Evolutionary conservation across 2,329 filamentous ascomycete genomes (phyloP), one percentile per base, ranked within the genome.

Genomic region (Aspergillus fischeri): DNA sequence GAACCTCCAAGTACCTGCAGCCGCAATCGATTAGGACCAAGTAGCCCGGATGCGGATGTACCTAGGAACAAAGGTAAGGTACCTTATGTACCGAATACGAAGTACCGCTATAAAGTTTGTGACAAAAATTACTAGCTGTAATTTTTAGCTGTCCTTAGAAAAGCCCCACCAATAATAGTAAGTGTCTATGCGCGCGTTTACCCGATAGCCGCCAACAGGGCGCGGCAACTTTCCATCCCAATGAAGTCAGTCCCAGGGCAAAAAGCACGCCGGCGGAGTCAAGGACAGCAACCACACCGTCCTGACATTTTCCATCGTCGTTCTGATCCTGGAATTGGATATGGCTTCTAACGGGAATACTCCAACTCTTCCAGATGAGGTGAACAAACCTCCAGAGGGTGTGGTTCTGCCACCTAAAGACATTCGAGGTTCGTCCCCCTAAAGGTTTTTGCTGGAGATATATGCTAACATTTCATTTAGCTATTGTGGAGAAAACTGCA

Each of bases 401-500:
- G 83, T 96, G 62, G 90, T 97, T 56, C 83, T 97, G 54, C 94
- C 94, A 24, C 94, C 86, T 0, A 85, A 87, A 71, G 90, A 92
- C 70, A 92, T 97, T 69, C 87, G 92, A 80, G 81, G 81, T 80
- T 65, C 58, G 72, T 48, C 44, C 53, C 49, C 24, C 28, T 11
- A n/a, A 52, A 29, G 17, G 47, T 41, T 3, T 53, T 20, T 20
- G 41, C 35, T 47, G 54, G 38, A 49, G 27, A 47, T 20, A 44
- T 10, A 48, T 61, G 55, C 70, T 75, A 58, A 76, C 57, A 24
- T 25, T 52, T 24, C 56, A 49, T 59, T 58, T 72, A 81, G 81
- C 81, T 21, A 84, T 93, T 64, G 86, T 99, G 69, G 92, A 97
- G 75, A 97, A 96, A 79, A 96, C 93, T 11, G 93, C 94, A 53